Conservation (phyloP, 2,329 filamentous ascomycete genomes). For the Graphiopsis chlorocephala region DNA sequence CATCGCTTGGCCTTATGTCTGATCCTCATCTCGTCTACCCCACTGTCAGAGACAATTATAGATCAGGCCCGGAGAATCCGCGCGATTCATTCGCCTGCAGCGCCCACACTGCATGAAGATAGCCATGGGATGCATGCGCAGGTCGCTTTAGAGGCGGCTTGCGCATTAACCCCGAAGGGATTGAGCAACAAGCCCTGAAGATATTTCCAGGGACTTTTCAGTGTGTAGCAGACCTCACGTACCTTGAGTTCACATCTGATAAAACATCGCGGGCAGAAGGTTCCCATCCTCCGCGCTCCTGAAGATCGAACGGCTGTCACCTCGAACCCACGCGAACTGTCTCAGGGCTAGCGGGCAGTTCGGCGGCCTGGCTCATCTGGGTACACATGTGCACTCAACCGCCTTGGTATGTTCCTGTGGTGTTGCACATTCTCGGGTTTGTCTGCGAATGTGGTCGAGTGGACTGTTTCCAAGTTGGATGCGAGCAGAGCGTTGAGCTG, state of each 20-base stretch:
- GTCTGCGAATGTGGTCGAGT: neutral
- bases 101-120: slow-evolving; percentile 5
- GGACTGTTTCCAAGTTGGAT: neutral
- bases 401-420: neutral
- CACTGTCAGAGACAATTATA: slow-evolving; percentile 9
- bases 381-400: slow-evolving; percentile 9
- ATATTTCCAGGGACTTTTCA: neutral
- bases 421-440: slow-evolving; percentile 1
- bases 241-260: neutral
- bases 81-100: slow-evolving; percentile 1
- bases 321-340: slow-evolving; percentile 4
- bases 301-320: slow-evolving; percentile 2
- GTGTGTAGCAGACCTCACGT: neutral
- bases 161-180: neutral
- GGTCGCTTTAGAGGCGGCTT: neutral
- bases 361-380: neutral
- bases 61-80: slow-evolving; percentile 8
- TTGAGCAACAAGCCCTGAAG: neutral
- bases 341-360: neutral
- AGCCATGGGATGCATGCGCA: slow-evolving; percentile 8
- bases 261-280: neutral
- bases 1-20: slow-evolving; percentile 10
- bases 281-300: neutral
- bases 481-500: slow-evolving; percentile 8
- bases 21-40: slow-evolving; percentile 9